Base-by-base conservation (phyloP, 441 rosid genomes). In the Croton laevigatus region DNA sequence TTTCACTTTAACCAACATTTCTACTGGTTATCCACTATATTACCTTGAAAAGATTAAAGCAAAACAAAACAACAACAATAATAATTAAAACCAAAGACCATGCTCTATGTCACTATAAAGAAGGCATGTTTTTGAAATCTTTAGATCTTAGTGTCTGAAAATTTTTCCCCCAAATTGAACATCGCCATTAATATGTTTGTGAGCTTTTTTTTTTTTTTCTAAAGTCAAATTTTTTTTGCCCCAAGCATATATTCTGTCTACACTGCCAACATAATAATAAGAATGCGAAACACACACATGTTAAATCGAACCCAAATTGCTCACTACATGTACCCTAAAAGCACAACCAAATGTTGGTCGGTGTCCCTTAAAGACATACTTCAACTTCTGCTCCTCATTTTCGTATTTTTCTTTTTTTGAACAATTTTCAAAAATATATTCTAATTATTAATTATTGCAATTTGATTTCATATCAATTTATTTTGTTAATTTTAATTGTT, bases 291-390 rank as follows among this genome's bases (percentile, higher is more conserved):
- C 44, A 40, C 73, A 81, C 71, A 79, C 63, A 62, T 20, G 69
- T 58, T 71, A 81, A 65, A 69, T 70, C 66, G 73, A 75, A 80
- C 73, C 70, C 62, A 81, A 76, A 81, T 77, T 66, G 70, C 75
- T 62, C 58, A 52, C 59, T 53, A 3, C 78, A 79, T 89, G 91
- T 80, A 86, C 87, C 93, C 93, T 76, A 79, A 89, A 89, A 88
- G 91, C 87, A 81, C 73, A 81, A 88, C 86, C 88, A 77, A 71
- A 80, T 87, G 86, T 76, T 82, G 84, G 85, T 84, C 84, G 80
- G 83, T 79, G 89, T 78, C 88, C 78, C 82, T 62, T 62, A 69
- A 59, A 61, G 48, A 74, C 59, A 51, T 71, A 62, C 17, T 1
- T 40, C 44, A 40, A 40, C 6, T 40, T 40, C 44, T 40, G 44